Conservation (phyloP, 2,329 filamentous ascomycete genomes). For the Phaeosphaeria sp. region DNA sequence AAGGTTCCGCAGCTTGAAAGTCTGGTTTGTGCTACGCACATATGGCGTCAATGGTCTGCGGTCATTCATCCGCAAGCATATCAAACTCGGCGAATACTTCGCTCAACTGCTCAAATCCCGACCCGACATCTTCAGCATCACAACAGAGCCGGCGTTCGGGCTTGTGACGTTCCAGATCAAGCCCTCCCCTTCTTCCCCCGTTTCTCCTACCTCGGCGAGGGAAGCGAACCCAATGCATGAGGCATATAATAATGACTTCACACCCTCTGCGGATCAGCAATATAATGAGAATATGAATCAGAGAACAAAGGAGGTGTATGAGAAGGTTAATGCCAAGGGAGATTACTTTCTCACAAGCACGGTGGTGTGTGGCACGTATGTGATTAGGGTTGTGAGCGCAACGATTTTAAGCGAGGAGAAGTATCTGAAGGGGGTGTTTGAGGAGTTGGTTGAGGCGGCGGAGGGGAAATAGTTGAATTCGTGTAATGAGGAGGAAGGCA, state of each 20-base stretch:
- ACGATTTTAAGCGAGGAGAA: slow-evolving; percentile 73
- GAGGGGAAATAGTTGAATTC: slow-evolving; percentile 1
- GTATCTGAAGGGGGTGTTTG: slow-evolving; percentile 76
- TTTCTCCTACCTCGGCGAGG: slow-evolving; percentile 20
- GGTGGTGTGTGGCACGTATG: slow-evolving; percentile 74
- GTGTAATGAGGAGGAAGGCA: no score
- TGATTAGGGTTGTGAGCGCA: slow-evolving; percentile 81
- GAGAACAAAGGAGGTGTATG: slow-evolving; percentile 77
- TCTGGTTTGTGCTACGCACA: slow-evolving; percentile 90
- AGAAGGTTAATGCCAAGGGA: slow-evolving; percentile 74
- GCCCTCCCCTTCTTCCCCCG: slow-evolving; percentile 24
- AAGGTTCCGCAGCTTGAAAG: slow-evolving; percentile 86
- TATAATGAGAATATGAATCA: slow-evolving; percentile 66
- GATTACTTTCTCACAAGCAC: slow-evolving; percentile 85
- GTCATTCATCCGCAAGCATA: slow-evolving; percentile 72
- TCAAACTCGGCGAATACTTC: slow-evolving; percentile 75
- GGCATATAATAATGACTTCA: slow-evolving; percentile 42
- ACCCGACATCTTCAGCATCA: slow-evolving; percentile 75
- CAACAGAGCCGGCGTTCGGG: slow-evolving; percentile 77
- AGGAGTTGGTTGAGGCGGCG: slow-evolving; percentile 71
- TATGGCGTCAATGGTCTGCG: slow-evolving; percentile 82
- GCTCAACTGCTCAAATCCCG: slow-evolving; percentile 64
- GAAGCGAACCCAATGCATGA: slow-evolving; percentile 39
- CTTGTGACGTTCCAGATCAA: slow-evolving; percentile 77
- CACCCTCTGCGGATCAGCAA: slow-evolving; percentile 43